Base-by-base conservation (phyloP, 257 asterid genomes). In the Solanum gracilifrons region DNA sequence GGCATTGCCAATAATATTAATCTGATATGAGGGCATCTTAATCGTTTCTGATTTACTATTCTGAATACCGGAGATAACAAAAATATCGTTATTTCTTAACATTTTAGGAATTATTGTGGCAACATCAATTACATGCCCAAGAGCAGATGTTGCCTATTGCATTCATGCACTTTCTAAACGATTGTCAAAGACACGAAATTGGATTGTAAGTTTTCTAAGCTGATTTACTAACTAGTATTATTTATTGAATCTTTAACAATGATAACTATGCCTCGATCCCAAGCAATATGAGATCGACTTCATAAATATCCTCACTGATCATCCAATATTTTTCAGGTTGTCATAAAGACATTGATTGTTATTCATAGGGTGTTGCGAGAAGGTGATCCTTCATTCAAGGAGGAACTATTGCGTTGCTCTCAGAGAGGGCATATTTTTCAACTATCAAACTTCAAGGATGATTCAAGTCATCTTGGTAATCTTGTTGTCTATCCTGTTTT, bases 91-190 rank as follows among this genome's bases (percentile, higher is more conserved):
- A n/a, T 48, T 48, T 20, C 69, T 48, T 48, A 48, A 31, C 64
- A 82, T 82, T 32, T 13, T 89, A 95, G 98, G 87, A 87, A 96
- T 96, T 85, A 90, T 92, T 90, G 88, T 87, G 21, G 95, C 98
- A 36, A 93, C 94, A 58, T 88, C 95, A 3, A 84, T 91, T 13
- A 32, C 95, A 41, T 89, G 96, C 12, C 98, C 99, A 13, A 86
- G 99, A 91, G 95, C 99, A 72, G 99, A 96, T 90, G 94, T 96
- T 85, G 98, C 95, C 87, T 96, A 96, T 87, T 96, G 99, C 93
- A 93, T 96, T 88, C 94, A 95, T 71, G 96, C 97, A 36, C 95
- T 95, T 85, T 92, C 96, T 7, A 96, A 91, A 89, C 92, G 99
- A 92, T 89, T 96, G 92, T 86, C 93, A 15, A 95, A 94, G 89